Conservation (phyloP, 306 rosid genomes). For the Sesbania bispinosa region DNA sequence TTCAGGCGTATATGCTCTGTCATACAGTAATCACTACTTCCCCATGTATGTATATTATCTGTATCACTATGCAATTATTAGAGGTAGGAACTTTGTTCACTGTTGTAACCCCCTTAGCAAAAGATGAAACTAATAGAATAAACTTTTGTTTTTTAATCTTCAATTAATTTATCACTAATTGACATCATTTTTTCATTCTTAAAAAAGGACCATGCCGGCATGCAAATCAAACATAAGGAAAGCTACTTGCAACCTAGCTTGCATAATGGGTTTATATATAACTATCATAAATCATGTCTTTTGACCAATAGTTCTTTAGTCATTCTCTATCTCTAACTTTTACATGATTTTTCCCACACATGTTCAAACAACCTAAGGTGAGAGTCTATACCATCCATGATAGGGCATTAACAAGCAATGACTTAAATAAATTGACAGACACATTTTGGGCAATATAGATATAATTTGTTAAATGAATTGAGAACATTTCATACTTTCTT, state of each 20-base stretch:
- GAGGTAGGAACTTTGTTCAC: neutral
- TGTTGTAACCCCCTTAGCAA: too few relatives aligned
- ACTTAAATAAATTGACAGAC: neutral
- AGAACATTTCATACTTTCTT: conserved; percentile 39
- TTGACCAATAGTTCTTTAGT: too few relatives aligned
- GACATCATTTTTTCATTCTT: too few relatives aligned
- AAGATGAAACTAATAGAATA: too few relatives aligned
- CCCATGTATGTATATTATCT: neutral
- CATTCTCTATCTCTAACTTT: too few relatives aligned
- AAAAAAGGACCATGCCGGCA: too few relatives aligned
- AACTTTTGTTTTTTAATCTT: too few relatives aligned
- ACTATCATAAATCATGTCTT: too few relatives aligned
- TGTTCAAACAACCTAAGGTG: neutral
- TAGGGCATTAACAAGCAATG: neutral
- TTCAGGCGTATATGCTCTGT: neutral
- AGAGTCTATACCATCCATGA: neutral
- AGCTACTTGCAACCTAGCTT: neutral
- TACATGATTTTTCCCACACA: too few relatives aligned
- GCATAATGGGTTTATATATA: neutral
- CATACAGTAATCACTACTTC: neutral
- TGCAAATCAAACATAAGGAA: too few relatives aligned
- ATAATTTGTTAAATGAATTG: neutral
- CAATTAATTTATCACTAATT: too few relatives aligned
- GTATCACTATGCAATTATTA: neutral
- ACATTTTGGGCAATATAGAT: neutral